phyloP scores from a whole-genome alignment of 331 rosid species.

The Quercus phellos region DNA sequence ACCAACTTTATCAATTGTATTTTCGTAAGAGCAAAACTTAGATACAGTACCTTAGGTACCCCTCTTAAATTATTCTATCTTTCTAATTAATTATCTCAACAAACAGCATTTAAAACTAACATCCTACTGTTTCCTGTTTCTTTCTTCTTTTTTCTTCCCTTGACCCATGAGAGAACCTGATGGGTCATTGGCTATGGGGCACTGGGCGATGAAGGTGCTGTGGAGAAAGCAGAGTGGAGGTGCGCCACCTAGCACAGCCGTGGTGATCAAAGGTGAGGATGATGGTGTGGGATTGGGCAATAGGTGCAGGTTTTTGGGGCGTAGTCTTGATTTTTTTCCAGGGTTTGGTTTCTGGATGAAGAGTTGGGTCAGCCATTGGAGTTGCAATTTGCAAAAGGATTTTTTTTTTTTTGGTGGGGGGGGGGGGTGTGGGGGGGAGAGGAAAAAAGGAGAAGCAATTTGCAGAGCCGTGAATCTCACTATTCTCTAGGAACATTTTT shows the following conservation, averaged over 20 bases:
- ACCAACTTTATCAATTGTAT: background rate
- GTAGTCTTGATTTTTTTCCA: conserved; percentile 51
- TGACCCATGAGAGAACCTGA: too few species aligned
- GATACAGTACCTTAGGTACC: too few species aligned
- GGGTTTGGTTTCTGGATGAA: conserved; percentile 38
- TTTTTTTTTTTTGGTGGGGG: background rate
- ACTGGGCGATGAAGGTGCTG: conserved; percentile 44
- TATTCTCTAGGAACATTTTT: background rate
- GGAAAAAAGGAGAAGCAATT: too few species aligned
- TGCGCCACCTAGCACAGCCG: conserved; percentile 55
- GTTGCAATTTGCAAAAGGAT: background rate
- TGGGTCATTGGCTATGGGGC: conserved; percentile 21
- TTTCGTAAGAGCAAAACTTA: too few species aligned
- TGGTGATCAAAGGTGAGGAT: conserved; percentile 58
- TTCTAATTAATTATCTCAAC: too few species aligned
- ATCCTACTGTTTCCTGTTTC: too few species aligned
- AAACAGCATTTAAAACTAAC: too few species aligned
- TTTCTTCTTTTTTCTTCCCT: too few species aligned
- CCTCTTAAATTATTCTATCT: too few species aligned
- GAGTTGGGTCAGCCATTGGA: conserved; percentile 35
- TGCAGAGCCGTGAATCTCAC: too few species aligned
- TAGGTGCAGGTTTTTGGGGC: conserved; percentile 55
- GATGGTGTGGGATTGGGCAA: conserved; percentile 47
- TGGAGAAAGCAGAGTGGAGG: conserved; percentile 39
- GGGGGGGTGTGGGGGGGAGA: too few species aligned